Evolutionary conservation across 352 stramenopile genomes (phyloP), one percentile per base, ranked within the genome.

Genomic region (Globisporangium orthogonon): DNA sequence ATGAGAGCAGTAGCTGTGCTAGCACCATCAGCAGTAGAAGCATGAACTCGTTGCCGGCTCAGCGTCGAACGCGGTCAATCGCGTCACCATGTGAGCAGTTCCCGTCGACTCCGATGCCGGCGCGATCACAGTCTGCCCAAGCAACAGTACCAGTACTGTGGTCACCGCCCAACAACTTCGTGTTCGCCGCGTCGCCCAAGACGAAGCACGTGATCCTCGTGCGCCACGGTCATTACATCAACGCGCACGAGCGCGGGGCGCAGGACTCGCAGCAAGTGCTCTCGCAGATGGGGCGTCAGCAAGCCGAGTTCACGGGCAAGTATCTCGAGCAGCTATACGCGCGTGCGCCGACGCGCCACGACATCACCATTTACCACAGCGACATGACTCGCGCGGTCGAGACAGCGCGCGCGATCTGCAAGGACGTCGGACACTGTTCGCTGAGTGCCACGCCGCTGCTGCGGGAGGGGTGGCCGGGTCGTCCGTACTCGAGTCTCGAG

Each of bases 141-240:
- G 37, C 37, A 48, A 28, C 46, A 50, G 23, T 13, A 35, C 35
- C 17, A 14, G 30, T 14, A 6, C 40, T 53, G 50, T 23, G n/a
- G 40, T 65, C 23, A 50, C 49, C 49, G 17, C 37, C 75, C 35
- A 71, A 65, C 40, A 70, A 66, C 13, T 77, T 89, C 5, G 58
- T 87, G 45, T 86, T 76, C 55, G 62, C 78, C 1, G 70, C 73
- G 23, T 72, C 72, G 29, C 76, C 83, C 18, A 74, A 77, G 51
- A 87, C 73, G 35, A 84, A 83, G 18, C 80, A 93, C 61, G 72
- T 94, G 33, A 77, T 94, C 39, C 56, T 94, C 23, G 65, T 91
- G 10, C 83, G 83, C 33, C 83, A 94, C 52, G 83, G 83, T 11
- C 83, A 94, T 52, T 94, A 94, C 59, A 74, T 91, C 23, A 91